Percentiles rank a stretch among this genome's conserved stretches.
phyloP scores from a whole-genome alignment of 805 yeast genomes.

The Alloascoidea africana region DNA sequence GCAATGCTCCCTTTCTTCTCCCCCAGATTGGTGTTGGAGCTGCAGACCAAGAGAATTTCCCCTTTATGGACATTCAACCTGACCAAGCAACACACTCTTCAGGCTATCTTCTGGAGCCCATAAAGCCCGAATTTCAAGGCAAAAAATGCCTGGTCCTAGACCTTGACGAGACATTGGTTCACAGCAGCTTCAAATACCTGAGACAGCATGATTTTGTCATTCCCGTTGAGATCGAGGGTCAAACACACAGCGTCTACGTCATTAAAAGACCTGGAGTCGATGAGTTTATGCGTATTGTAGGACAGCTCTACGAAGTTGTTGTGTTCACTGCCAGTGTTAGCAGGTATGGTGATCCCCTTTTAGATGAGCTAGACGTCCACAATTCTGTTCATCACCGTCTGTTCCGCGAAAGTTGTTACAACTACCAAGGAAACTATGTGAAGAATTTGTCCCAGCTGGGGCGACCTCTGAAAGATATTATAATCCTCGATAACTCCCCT shows the following conservation, averaged over 20 bases:
- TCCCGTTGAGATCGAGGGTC: slow-evolving; percentile 92
- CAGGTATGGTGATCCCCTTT: slow-evolving; percentile 91
- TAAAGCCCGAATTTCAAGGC: slow-evolving; percentile 30
- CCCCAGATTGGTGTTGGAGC: too few species aligned
- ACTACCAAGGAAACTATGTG: slow-evolving; percentile 87
- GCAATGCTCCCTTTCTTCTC: too few species aligned
- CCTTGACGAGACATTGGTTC: slow-evolving; percentile 92
- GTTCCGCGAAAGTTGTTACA: slow-evolving; percentile 88
- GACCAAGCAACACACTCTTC: too few species aligned
- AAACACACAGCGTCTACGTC: slow-evolving; percentile 87
- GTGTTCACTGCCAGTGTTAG: slow-evolving; percentile 95
- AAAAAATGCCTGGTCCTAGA: slow-evolving; percentile 85
- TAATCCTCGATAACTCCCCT: slow-evolving; percentile 93
- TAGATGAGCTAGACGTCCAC: slow-evolving; percentile 74
- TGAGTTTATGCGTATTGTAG: slow-evolving; percentile 71
- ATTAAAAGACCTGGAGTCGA: slow-evolving; percentile 98
- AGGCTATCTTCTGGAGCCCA: slow-evolving; percentile 51
- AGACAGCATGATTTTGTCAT: slow-evolving; percentile 92
- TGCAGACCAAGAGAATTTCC: too few species aligned
- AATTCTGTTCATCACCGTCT: slow-evolving; percentile 75
- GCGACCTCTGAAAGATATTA: slow-evolving; percentile 70
- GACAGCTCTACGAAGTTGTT: slow-evolving; percentile 83
- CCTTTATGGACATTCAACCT: too few species aligned
- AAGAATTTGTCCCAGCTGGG: slow-evolving; percentile 92
- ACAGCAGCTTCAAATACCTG: slow-evolving; percentile 82